phyloP scores from a whole-genome alignment of 345 rosid genomes.

The Rhodomyrtus tomentosa region DNA sequence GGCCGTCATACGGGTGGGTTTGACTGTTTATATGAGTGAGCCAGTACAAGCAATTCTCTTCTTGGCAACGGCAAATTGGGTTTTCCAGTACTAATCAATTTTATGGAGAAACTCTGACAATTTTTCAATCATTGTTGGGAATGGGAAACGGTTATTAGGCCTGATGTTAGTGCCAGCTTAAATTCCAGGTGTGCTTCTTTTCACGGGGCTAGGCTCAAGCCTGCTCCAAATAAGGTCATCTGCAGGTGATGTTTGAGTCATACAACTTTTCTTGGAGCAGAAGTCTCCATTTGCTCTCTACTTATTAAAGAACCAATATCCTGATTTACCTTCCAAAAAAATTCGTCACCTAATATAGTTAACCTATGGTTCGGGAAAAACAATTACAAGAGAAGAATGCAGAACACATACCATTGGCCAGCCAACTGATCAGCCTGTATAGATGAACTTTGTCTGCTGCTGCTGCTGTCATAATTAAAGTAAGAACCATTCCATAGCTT shows the following conservation, averaged over 20 bases:
- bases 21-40: neutral
- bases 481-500: slow-evolving; percentile 92
- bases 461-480: slow-evolving; percentile 68
- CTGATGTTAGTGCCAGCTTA: neutral
- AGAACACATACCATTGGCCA: slow-evolving; percentile 62
- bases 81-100: neutral
- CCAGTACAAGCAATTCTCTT: neutral
- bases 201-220: neutral
- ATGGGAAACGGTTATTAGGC: neutral
- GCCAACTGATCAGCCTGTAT: slow-evolving; percentile 97
- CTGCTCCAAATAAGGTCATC: neutral
- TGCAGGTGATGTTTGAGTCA: neutral
- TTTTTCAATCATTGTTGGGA: neutral
- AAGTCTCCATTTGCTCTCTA: neutral
- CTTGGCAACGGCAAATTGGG: neutral
- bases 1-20: neutral
- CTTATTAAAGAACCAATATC: neutral
- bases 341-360: neutral
- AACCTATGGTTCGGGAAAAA: neutral
- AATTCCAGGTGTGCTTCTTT: neutral
- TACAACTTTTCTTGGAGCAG: neutral
- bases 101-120: neutral
- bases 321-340: neutral
- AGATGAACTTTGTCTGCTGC: slow-evolving; percentile 50
- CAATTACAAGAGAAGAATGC: neutral